These are phyloP conservation scores for Bipolaris bicolor DNA, from an alignment of 2,329 filamentous ascomycete genomes.

Conservation along the genomic window DNA sequence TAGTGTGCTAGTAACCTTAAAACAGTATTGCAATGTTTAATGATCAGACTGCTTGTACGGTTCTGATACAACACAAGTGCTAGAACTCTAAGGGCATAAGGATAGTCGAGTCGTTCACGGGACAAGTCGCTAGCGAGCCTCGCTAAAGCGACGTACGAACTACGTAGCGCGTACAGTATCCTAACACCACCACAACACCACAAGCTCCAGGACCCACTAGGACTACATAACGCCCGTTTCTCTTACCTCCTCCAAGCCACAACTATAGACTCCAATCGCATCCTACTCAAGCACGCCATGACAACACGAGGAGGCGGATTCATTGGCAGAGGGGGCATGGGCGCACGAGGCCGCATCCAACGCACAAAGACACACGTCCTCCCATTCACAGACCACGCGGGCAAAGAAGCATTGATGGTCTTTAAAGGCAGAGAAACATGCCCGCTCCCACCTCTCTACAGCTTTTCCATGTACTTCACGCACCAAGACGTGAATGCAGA, in stretches of 20 bases:
- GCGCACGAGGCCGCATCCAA: slow-evolving; percentile 14
- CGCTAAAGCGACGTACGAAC: background rate
- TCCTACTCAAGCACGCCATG: slow-evolving; percentile 9
- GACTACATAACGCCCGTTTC: background rate
- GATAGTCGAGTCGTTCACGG: background rate
- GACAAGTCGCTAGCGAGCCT: background rate
- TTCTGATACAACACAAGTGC: background rate
- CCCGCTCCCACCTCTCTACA: slow-evolving; percentile 18
- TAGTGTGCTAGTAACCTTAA: background rate
- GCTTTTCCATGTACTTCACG: slow-evolving; percentile 22
- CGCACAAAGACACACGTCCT: slow-evolving; percentile 18
- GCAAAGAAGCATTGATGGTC: slow-evolving; percentile 14
- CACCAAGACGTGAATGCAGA: slow-evolving; percentile 13
- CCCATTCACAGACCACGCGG: slow-evolving; percentile 17
- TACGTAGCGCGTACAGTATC: background rate
- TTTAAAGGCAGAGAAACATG: slow-evolving; percentile 12
- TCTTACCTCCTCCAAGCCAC: background rate
- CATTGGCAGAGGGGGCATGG: slow-evolving; percentile 11
- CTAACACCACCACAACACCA: background rate
- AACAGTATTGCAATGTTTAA: background rate
- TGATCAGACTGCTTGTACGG: background rate
- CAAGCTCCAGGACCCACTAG: background rate
- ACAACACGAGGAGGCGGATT: slow-evolving; percentile 10
- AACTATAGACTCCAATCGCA: background rate
- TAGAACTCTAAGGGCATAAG: background rate